These are phyloP conservation scores for Austroboletus rostrupii DNA, from an alignment of 1,284 basidiomycete genomes.

Conservation along the genomic window DNA sequence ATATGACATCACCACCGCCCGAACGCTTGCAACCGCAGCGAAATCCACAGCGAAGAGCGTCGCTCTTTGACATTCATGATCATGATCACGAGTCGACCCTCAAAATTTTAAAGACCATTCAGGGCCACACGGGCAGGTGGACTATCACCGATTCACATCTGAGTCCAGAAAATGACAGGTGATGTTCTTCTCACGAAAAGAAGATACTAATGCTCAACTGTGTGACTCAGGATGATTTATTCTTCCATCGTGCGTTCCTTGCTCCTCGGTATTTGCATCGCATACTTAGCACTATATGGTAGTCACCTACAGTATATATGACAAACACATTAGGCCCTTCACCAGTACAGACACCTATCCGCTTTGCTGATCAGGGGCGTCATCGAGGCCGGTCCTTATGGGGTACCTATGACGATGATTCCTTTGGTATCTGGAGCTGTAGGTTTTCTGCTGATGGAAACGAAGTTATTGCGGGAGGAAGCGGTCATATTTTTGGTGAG, in stretches of 20 bases:
- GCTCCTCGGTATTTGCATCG: neutral
- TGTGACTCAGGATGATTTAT: slow-evolving; percentile 76
- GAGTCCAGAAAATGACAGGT: slow-evolving; percentile 89
- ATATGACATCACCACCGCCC: slow-evolving; percentile 58
- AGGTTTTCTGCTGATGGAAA: slow-evolving; percentile 94
- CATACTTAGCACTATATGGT: slow-evolving; percentile 7
- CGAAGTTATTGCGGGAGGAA: slow-evolving; percentile 81
- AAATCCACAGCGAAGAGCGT: slow-evolving; percentile 13
- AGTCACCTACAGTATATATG: slow-evolving; percentile 81
- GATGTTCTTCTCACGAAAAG: slow-evolving; percentile 51
- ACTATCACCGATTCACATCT: slow-evolving; percentile 95
- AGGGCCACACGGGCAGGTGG: slow-evolving; percentile 77
- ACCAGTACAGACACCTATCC: slow-evolving; percentile 67
- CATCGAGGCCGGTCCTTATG: slow-evolving; percentile 31
- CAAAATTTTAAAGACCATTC: slow-evolving; percentile 75
- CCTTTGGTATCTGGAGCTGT: slow-evolving; percentile 86
- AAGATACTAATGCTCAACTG: slow-evolving; percentile 10
- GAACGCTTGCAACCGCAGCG: slow-evolving; percentile 17
- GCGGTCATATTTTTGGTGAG: slow-evolving; percentile 72
- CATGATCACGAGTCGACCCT: slow-evolving; percentile 61
- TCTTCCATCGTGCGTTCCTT: slow-evolving; percentile 66
- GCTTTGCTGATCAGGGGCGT: slow-evolving; percentile 54
- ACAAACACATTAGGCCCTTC: slow-evolving; percentile 76
- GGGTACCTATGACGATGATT: slow-evolving; percentile 42
- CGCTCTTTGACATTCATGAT: slow-evolving; percentile 21